Percentiles rank a stretch among this genome's conserved stretches.
phyloP scores from a whole-genome alignment of 2,329 filamentous ascomycete genomes.

The Talaromyces sp. region DNA sequence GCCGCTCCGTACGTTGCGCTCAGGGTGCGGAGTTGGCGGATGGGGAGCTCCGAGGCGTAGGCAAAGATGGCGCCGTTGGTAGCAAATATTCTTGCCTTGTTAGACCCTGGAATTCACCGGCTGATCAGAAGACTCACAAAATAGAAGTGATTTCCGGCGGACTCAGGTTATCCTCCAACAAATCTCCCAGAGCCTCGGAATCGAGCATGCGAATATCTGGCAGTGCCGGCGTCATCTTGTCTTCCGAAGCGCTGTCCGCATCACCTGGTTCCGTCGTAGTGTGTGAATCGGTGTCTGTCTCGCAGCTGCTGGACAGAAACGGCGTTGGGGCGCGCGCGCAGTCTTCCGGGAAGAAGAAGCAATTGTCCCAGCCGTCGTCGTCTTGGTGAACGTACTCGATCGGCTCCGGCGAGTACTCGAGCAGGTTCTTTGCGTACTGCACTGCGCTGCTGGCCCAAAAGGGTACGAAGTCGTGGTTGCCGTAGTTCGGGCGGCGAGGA shows the following conservation, averaged over 20 bases:
- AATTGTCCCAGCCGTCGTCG: constrained; percentile 37
- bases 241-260: constrained; percentile 17
- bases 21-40: constrained; percentile 36
- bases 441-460: constrained; percentile 35
- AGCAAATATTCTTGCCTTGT: constrained; percentile 37
- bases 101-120: neutral
- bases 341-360: constrained; percentile 41
- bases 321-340: constrained; percentile 34
- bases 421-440: constrained; percentile 35
- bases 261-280: constrained; percentile 14
- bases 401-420: constrained; percentile 35
- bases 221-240: constrained; percentile 35
- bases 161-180: constrained; percentile 38
- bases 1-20: constrained; percentile 41
- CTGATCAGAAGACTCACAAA: constrained; percentile 22
- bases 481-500: constrained; percentile 1
- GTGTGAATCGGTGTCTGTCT: constrained; percentile 17
- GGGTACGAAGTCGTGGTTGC: constrained; percentile 24
- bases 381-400: constrained; percentile 41
- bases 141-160: constrained; percentile 41
- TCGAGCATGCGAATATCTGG: constrained; percentile 42
- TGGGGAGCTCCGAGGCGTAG: constrained; percentile 34
- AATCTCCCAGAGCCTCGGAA: constrained; percentile 35
- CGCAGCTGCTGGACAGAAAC: constrained; percentile 1
- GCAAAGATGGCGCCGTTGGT: constrained; percentile 42